These are phyloP conservation scores for Penstemon newberryi DNA, from an alignment of 257 asterid genomes.

Conservation along the genomic window DNA sequence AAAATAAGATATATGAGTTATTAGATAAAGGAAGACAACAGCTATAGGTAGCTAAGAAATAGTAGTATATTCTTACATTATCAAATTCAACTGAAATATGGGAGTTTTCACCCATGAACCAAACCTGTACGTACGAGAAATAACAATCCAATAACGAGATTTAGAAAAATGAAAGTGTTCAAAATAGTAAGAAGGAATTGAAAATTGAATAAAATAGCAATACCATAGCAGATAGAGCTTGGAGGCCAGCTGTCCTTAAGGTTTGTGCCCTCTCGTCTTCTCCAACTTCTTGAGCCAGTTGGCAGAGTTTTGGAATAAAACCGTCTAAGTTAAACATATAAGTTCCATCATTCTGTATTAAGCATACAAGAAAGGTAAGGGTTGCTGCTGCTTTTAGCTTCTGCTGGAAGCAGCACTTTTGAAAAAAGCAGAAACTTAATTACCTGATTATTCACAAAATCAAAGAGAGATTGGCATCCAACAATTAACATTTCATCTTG, in stretches of 20 bases:
- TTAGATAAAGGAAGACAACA: too few relatives aligned
- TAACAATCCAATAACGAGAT: not conserved
- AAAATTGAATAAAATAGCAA: slow-evolving; percentile 16
- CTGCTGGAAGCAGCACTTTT: too few relatives aligned
- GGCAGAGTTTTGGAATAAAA: slow-evolving; percentile 87
- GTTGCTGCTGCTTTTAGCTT: too few relatives aligned
- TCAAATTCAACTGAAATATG: slow-evolving; percentile 89
- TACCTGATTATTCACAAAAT: slow-evolving; percentile 96
- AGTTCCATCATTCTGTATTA: slow-evolving; percentile 76
- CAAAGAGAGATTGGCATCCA: slow-evolving; percentile 90
- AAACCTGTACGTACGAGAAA: slow-evolving; percentile 54
- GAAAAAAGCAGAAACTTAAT: not conserved
- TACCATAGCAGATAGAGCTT: slow-evolving; percentile 92
- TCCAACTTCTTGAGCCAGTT: slow-evolving; percentile 88
- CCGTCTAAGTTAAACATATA: slow-evolving; percentile 87
- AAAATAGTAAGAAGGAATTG: slow-evolving; percentile 10
- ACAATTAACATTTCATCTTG: slow-evolving; percentile 75
- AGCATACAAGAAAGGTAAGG: slow-evolving; percentile 21
- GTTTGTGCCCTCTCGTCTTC: slow-evolving; percentile 61
- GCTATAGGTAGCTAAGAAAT: not conserved
- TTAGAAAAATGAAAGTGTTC: not conserved
- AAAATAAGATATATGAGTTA: not conserved
- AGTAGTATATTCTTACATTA: slow-evolving; percentile 54
- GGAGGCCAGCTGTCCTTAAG: slow-evolving; percentile 71
- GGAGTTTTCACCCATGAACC: slow-evolving; percentile 94